phyloP scores from a whole-genome alignment of 208 protist species.

The Wallacemonas sp. region DNA sequence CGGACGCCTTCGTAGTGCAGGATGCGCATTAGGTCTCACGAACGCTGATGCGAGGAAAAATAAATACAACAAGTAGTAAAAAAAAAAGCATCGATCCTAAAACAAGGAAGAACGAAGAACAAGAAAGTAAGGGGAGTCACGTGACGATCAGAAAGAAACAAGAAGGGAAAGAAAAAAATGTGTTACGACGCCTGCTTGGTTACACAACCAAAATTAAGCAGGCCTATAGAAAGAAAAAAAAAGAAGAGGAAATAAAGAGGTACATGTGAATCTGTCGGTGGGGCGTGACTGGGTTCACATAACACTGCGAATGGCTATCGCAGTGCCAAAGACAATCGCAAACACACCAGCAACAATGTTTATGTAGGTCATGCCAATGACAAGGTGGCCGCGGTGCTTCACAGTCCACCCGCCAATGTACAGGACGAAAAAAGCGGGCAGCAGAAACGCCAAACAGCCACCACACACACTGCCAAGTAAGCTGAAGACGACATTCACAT shows the following conservation, averaged over 20 bases:
- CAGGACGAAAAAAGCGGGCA: slow-evolving; percentile 53
- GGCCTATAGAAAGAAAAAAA: neutral
- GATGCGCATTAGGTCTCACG: no score
- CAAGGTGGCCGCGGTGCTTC: slow-evolving; percentile 23
- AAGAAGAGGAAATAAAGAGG: neutral
- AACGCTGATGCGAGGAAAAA: neutral
- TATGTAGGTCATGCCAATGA: slow-evolving; percentile 33
- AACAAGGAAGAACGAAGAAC: neutral
- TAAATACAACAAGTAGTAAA: neutral
- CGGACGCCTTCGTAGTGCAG: no score
- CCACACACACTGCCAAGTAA: slow-evolving; percentile 60
- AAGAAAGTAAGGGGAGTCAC: neutral
- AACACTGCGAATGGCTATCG: slow-evolving; percentile 40
- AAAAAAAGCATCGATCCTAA: no score
- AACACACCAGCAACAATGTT: slow-evolving; percentile 51
- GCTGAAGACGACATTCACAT: slow-evolving; percentile 69
- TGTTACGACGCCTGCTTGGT: neutral
- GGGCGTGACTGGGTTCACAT: neutral
- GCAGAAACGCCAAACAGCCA: slow-evolving; percentile 55
- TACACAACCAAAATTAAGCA: neutral
- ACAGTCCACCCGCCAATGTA: slow-evolving; percentile 48
- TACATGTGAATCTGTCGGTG: neutral
- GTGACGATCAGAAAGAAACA: neutral
- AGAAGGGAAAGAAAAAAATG: neutral
- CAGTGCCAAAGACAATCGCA: slow-evolving; percentile 59